Conservation (phyloP, 1,284 basidiomycete species). For the Ustilago crameri region DNA sequence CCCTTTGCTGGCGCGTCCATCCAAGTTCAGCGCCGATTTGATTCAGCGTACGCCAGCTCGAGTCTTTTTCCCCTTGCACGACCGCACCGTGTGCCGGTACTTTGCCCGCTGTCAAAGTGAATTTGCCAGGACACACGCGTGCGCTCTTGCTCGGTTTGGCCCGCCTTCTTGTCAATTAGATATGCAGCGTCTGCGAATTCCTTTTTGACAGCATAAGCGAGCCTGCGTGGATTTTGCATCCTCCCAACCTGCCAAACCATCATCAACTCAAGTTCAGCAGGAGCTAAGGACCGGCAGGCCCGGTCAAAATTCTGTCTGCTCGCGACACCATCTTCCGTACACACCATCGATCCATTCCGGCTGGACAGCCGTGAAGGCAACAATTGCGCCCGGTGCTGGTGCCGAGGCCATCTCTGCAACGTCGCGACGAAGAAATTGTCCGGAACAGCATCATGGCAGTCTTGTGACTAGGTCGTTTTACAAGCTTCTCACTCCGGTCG, state of each 20-base stretch:
- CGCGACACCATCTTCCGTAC: not conserved
- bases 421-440: not conserved
- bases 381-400: not conserved
- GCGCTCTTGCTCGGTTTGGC: too few species aligned
- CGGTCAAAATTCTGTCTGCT: not conserved
- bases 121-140: not conserved
- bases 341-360: not conserved
- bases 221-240: not conserved
- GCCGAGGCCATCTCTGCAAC: not conserved
- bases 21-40: too few species aligned
- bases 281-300: slow-evolving; percentile 1
- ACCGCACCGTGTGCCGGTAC: too few species aligned
- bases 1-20: too few species aligned
- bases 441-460: not conserved
- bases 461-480: not conserved
- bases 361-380: not conserved
- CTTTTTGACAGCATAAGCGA: not conserved
- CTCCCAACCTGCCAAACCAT: not conserved
- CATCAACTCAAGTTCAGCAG: not conserved
- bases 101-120: too few species aligned
- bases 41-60: too few species aligned
- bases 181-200: not conserved
- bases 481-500: not conserved
- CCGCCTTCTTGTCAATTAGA: too few species aligned
- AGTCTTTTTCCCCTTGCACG: too few species aligned